These are phyloP conservation scores for Flaveria sonorensis DNA, from an alignment of 129 eudicot species.

Conservation along the genomic window DNA sequence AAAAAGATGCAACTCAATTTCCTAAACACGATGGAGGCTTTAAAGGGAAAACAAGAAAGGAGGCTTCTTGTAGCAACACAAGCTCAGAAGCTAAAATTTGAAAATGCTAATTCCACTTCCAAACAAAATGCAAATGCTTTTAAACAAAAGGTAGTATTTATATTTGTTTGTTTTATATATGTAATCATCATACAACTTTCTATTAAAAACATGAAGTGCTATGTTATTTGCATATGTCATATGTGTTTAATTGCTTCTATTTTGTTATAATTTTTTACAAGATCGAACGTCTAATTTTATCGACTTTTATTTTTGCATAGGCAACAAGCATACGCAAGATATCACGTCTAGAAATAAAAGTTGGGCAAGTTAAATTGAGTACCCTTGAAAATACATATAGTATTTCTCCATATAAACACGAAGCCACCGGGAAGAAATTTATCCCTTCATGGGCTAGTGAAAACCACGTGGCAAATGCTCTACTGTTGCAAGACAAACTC, in stretches of 20 bases:
- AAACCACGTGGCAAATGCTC: conserved; percentile 47
- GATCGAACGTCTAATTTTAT: too few species aligned
- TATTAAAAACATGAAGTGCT: neutral
- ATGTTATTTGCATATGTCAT: too few species aligned
- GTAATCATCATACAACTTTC: too few species aligned
- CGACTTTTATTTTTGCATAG: conserved; percentile 28
- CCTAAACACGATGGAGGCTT: conserved; percentile 56
- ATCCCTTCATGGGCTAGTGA: conserved; percentile 92
- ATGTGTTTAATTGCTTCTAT: neutral
- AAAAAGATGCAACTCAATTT: conserved; percentile 57
- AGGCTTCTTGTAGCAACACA: conserved; percentile 53
- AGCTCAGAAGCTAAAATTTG: conserved; percentile 50
- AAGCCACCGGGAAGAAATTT: conserved; percentile 48
- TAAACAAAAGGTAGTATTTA: neutral
- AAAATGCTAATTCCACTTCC: conserved; percentile 15
- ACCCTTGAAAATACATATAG: conserved; percentile 65
- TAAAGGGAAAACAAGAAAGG: conserved; percentile 69
- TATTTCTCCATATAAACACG: conserved; percentile 80
- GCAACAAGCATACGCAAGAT: conserved; percentile 35
- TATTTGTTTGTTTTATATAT: neutral
- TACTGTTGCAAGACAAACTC: conserved; percentile 48
- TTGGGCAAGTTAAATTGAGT: conserved; percentile 28
- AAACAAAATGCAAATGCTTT: neutral
- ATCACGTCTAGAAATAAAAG: conserved; percentile 37
- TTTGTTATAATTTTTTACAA: neutral